phyloP scores from a whole-genome alignment of 176 grass and related monocot genomes.

The Bonia amplexicaulis region DNA sequence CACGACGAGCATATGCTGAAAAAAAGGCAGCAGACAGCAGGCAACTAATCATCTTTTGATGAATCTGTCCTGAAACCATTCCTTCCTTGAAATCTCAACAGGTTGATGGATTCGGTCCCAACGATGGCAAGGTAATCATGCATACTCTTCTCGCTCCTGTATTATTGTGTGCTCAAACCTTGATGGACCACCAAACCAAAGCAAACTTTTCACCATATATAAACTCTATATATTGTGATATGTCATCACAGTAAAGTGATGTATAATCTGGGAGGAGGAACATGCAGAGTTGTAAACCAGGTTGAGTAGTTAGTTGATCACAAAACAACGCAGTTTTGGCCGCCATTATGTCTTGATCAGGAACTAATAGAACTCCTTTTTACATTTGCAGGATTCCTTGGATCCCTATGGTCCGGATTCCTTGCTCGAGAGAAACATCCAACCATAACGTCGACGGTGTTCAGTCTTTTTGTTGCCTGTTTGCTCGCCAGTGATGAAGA shows the following conservation, averaged over 20 bases:
- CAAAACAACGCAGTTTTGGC: neutral
- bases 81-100: slow-evolving; percentile 1
- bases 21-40: slow-evolving; percentile 4
- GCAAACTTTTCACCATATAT: neutral
- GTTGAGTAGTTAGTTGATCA: neutral
- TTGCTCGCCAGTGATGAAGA: slow-evolving; percentile 22
- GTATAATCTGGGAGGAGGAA: neutral
- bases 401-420: slow-evolving; percentile 42
- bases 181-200: neutral
- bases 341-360: neutral
- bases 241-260: neutral
- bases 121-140: neutral
- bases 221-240: neutral
- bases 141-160: neutral
- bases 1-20: slow-evolving; percentile 15
- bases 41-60: slow-evolving; percentile 16
- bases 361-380: neutral
- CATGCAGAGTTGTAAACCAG: neutral
- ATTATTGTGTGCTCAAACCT: neutral
- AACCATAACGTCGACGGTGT: slow-evolving; percentile 23
- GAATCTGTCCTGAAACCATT: slow-evolving; percentile 12
- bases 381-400: slow-evolving; percentile 27
- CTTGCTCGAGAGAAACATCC: slow-evolving; percentile 27
- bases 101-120: slow-evolving; percentile 16
- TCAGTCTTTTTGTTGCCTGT: slow-evolving; percentile 13